Evolutionary conservation across 169 alveolate species (phyloP), one percentile per base, ranked within the genome.

Genomic region (Cyclospora cayetanensis): DNA sequence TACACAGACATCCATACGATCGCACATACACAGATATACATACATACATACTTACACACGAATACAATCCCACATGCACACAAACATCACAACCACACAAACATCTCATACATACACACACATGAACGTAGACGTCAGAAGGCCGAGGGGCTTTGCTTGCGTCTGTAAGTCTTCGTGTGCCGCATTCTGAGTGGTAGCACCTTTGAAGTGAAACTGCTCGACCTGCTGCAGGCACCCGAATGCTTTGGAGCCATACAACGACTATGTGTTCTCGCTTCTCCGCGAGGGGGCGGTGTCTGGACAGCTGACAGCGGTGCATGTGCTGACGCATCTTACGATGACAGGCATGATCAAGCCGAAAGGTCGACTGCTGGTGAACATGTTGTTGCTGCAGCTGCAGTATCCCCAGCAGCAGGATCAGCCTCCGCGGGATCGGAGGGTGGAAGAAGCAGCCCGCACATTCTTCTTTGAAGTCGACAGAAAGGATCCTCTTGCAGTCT

Each of bases 311-410:
- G 88, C 63, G 15, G 88, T 79, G 66, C 88, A 79, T 12, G 88
- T 79, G 37, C 41, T 79, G 9, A 79, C 88, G 70, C 88, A 79
- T 46, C 34, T 79, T 46, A 39, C 43, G 31, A 79, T 79, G 88
- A 79, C 39, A 3, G 88, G 88, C 12, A 79, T 79, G 88, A 50
- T 79, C 53, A 79, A 79, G 72, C 72, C 88, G 29, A 79, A 79
- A 46, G 88, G 72, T 27, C 88, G 88, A 42, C 88, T 79, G 53
- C 72, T 79, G 22, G 88, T 79, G 37, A 4, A 39, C 42, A 79
- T 79, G 74, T 50, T 79, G 43, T 70, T 18, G 66, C 72, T 79
- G 50, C 39, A 39, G 72, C 41, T 43, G 29, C 66, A 79, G 27
- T 1, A 46, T 7, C 55, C 7, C 22, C 55, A 46, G 74, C 72